Conservation (phyloP, 768 basidiomycete genomes). For the Rhizopogon vesiculosus region DNA sequence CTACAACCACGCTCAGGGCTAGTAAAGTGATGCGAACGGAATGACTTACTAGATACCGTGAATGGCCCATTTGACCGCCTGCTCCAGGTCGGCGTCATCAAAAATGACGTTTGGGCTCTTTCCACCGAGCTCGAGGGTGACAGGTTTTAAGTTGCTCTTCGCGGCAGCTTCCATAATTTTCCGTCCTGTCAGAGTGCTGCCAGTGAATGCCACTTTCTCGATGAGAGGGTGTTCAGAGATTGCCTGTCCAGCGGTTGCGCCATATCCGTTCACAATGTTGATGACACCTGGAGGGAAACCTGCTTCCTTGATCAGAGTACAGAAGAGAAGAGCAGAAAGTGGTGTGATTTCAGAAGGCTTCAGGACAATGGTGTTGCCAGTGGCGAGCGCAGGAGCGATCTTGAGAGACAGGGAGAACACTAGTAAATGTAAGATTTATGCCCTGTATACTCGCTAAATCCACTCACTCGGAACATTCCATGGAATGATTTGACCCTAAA, state of each 20-base stretch:
- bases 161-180: conserved; percentile 78
- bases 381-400: conserved; percentile 70
- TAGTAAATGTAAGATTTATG: conserved; percentile 3
- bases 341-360: conserved; percentile 84
- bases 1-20: conserved; percentile 19
- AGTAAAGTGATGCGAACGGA: background rate
- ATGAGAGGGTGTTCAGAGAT: conserved; percentile 62
- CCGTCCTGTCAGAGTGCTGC: conserved; percentile 74
- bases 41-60: conserved; percentile 66
- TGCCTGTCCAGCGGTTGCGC: conserved; percentile 63
- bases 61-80: conserved; percentile 68
- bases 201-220: conserved; percentile 82
- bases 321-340: conserved; percentile 51
- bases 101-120: conserved; percentile 47
- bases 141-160: conserved; percentile 77
- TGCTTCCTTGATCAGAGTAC: conserved; percentile 55
- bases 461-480: conserved; percentile 53
- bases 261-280: conserved; percentile 74
- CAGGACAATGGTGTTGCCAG: conserved; percentile 73
- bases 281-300: conserved; percentile 77
- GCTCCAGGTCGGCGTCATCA: conserved; percentile 38
- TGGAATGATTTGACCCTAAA: conserved; percentile 52
- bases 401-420: conserved; percentile 72
- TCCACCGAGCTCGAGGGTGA: conserved; percentile 55
- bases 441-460: no score